These are phyloP conservation scores for Alopecurus myosuroides DNA, from an alignment of 176 grass and related monocot species.

Conservation along the genomic window DNA sequence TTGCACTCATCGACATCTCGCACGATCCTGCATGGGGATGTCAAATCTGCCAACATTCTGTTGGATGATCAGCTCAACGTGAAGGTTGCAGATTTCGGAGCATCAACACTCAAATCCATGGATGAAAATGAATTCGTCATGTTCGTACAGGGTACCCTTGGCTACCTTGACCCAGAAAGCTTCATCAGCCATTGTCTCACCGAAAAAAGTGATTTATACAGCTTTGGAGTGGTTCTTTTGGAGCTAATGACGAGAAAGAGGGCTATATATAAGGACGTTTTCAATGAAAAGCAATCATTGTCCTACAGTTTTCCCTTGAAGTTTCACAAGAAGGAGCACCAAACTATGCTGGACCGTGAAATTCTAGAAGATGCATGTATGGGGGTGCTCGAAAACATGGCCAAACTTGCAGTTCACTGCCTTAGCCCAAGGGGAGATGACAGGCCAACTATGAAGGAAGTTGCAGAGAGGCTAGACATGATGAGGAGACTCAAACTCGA, in stretches of 20 bases:
- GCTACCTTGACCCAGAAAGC: constrained; percentile 56
- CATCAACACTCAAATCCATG: constrained; percentile 26
- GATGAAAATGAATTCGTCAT: constrained; percentile 38
- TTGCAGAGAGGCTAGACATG: no score
- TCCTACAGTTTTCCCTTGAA: neutral
- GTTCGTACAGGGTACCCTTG: constrained; percentile 46
- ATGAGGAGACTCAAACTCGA: no score
- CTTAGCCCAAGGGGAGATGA: neutral
- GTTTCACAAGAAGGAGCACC: neutral
- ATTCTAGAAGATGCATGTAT: neutral
- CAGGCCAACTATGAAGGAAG: neutral
- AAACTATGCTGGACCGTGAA: neutral
- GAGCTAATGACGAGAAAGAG: constrained; percentile 52
- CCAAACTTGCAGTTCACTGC: no score
- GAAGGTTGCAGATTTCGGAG: constrained; percentile 44
- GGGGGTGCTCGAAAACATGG: no score
- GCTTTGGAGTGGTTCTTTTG: constrained; percentile 40
- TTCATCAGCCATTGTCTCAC: constrained; percentile 46
- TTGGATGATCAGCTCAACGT: constrained; percentile 11
- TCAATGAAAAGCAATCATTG: neutral
- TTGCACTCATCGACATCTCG: constrained; percentile 18
- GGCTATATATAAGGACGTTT: no score
- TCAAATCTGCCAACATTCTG: constrained; percentile 29
- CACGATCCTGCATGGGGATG: constrained; percentile 13
- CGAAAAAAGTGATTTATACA: constrained; percentile 62